phyloP scores from a whole-genome alignment of 1,139 yeast genomes.

The Debaryomyces subglobosus region DNA sequence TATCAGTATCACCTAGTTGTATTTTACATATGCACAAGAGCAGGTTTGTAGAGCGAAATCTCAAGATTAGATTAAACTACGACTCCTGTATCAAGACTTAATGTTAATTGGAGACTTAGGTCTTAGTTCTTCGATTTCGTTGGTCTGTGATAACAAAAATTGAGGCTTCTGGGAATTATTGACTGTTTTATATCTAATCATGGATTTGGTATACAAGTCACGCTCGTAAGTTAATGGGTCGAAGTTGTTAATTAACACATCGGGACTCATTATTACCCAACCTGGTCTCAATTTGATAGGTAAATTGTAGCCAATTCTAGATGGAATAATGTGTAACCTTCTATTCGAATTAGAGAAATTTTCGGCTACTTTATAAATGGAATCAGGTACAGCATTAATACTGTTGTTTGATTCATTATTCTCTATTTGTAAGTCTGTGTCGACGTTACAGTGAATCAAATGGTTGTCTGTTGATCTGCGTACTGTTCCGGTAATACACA shows the following conservation, averaged over 20 bases:
- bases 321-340: conserved; percentile 82
- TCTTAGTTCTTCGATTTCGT: conserved; percentile 76
- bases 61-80: background rate
- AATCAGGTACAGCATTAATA: conserved; percentile 62
- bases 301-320: conserved; percentile 58
- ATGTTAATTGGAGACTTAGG: conserved; percentile 52
- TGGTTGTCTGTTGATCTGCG: conserved; percentile 82
- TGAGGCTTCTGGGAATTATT: conserved; percentile 30
- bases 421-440: conserved; percentile 80
- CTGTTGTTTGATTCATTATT: conserved; percentile 10
- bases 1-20: background rate
- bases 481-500: conserved; percentile 95
- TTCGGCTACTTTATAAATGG: conserved; percentile 83
- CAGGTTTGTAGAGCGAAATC: background rate
- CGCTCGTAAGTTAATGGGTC: conserved; percentile 35
- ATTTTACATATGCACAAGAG: background rate
- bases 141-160: conserved; percentile 60
- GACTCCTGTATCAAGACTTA: background rate
- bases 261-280: conserved; percentile 91
- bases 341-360: conserved; percentile 83
- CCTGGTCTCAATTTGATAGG: conserved; percentile 81
- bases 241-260: conserved; percentile 73
- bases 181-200: conserved; percentile 30
- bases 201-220: conserved; percentile 37
- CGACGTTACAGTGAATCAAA: conserved; percentile 87